A percentile compares a stretch with the other conserved stretches of the same genome.
Conservation (phyloP, 257 asterid genomes). For the Scutellaria galericulata region DNA sequence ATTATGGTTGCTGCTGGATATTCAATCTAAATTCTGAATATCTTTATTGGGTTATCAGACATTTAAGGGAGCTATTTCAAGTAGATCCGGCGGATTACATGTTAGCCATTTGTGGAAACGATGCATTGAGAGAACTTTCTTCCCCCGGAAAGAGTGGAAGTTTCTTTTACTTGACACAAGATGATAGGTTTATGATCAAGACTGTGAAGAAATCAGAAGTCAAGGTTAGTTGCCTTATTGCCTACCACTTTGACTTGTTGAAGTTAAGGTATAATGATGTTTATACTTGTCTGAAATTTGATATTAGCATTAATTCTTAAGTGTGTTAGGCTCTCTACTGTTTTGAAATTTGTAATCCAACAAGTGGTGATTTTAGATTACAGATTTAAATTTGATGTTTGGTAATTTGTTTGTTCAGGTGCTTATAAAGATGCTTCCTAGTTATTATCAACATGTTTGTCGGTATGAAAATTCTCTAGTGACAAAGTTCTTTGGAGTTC, state of each 20-base stretch:
- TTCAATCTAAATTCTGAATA: constrained; percentile 25
- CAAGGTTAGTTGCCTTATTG: constrained; percentile 52
- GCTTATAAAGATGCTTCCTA: constrained; percentile 72
- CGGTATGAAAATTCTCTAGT: constrained; percentile 66
- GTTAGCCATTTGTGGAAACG: constrained; percentile 70
- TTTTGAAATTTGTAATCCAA: constrained; percentile 29
- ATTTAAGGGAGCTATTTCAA: constrained; percentile 66
- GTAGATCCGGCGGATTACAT: constrained; percentile 77
- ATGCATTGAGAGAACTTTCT: constrained; percentile 68
- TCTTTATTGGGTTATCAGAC: constrained; percentile 43
- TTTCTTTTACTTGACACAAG: constrained; percentile 69
- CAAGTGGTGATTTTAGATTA: neutral
- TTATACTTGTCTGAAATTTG: neutral
- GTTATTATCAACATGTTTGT: constrained; percentile 62
- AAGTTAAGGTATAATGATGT: neutral
- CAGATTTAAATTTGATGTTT: constrained; percentile 26
- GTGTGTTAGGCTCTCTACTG: too few species aligned
- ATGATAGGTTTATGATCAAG: constrained; percentile 72
- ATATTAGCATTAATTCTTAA: too few species aligned
- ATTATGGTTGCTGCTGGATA: constrained; percentile 20
- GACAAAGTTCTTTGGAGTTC: constrained; percentile 72
- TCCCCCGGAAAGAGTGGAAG: constrained; percentile 83
- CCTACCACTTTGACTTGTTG: constrained; percentile 29
- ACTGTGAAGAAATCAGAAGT: constrained; percentile 75
- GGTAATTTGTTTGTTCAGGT: constrained; percentile 51